A percentile compares a stretch with the other conserved stretches of the same genome.
These are phyloP conservation scores for Fusarium camptoceras DNA, from an alignment of 2,329 filamentous ascomycete genomes.

Conservation along the genomic window DNA sequence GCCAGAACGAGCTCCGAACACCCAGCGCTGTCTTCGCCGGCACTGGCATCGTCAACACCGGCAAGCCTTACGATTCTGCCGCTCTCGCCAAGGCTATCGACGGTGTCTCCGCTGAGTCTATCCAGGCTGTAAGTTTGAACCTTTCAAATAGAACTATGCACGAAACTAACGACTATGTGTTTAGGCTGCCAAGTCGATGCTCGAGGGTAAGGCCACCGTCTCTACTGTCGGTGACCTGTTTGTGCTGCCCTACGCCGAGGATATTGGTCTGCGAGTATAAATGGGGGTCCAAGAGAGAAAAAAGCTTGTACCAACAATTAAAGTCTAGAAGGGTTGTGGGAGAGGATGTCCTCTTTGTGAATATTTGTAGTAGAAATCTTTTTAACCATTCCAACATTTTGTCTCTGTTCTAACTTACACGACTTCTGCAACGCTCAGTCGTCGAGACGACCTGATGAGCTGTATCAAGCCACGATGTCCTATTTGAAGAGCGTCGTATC, in stretches of 20 bases:
- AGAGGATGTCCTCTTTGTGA: constrained; percentile 56
- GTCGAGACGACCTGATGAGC: not conserved
- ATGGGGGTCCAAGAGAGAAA: constrained; percentile 51
- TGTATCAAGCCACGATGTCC: not conserved
- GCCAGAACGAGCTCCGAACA: constrained; percentile 81
- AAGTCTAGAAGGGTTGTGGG: constrained; percentile 54
- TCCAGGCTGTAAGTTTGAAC: constrained; percentile 79
- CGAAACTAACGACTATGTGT: constrained; percentile 43
- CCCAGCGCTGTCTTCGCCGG: constrained; percentile 86
- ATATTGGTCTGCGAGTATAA: constrained; percentile 95
- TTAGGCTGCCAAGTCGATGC: constrained; percentile 87
- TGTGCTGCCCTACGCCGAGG: constrained; percentile 90
- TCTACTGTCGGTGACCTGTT: constrained; percentile 92
- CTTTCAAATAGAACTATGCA: constrained; percentile 41
- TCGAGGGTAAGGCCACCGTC: constrained; percentile 90
- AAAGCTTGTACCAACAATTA: constrained; percentile 60
- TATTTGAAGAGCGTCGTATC: not conserved
- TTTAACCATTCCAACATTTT: constrained; percentile 46
- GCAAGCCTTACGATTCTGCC: constrained; percentile 85
- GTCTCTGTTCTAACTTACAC: constrained; percentile 13
- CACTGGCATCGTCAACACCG: constrained; percentile 82
- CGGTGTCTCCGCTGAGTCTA: constrained; percentile 82
- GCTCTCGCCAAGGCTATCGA: constrained; percentile 83
- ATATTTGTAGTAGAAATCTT: constrained; percentile 60
- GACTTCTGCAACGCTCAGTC: not conserved